Percentiles rank a stretch among this genome's conserved stretches.
phyloP scores from a whole-genome alignment of 192 early-diverging fungal species.

The Phlyctochytrium arcticum region DNA sequence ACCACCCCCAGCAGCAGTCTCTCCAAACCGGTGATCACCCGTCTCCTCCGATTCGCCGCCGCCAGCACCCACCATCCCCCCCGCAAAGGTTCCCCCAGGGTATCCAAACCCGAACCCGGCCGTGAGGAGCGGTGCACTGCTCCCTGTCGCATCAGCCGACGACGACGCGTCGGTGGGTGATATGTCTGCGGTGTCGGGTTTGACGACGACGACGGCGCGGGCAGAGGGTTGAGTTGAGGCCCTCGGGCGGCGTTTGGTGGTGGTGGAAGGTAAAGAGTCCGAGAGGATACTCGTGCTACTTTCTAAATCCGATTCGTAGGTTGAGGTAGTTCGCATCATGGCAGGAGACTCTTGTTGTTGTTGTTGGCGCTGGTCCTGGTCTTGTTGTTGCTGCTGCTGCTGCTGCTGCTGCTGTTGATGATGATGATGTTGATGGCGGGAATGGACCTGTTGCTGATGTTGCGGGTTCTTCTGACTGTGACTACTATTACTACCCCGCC shows the following conservation, averaged over 20 bases:
- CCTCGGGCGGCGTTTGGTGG: background rate
- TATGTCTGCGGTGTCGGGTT: background rate
- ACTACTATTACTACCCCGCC: no score
- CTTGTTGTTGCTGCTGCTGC: background rate
- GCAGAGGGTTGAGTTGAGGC: background rate
- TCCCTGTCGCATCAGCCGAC: background rate
- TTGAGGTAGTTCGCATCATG: no score
- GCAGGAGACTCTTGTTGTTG: no score
- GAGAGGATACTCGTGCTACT: no score
- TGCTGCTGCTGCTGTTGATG: background rate
- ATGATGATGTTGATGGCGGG: background rate
- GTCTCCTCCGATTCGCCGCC: background rate
- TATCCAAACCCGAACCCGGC: background rate
- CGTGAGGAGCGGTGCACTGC: background rate
- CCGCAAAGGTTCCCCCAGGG: background rate
- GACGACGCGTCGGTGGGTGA: no score
- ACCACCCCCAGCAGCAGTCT: background rate
- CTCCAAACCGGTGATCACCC: background rate
- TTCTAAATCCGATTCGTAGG: no score
- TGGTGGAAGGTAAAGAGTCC: background rate
- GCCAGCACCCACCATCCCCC: background rate
- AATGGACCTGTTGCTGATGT: no score
- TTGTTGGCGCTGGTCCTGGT: background rate
- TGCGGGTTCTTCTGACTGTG: no score
- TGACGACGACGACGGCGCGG: background rate